A percentile compares a stretch with the other conserved stretches of the same genome.
These are phyloP conservation scores for Microdochium paspali DNA, from an alignment of 2,329 filamentous ascomycete genomes.

Conservation along the genomic window DNA sequence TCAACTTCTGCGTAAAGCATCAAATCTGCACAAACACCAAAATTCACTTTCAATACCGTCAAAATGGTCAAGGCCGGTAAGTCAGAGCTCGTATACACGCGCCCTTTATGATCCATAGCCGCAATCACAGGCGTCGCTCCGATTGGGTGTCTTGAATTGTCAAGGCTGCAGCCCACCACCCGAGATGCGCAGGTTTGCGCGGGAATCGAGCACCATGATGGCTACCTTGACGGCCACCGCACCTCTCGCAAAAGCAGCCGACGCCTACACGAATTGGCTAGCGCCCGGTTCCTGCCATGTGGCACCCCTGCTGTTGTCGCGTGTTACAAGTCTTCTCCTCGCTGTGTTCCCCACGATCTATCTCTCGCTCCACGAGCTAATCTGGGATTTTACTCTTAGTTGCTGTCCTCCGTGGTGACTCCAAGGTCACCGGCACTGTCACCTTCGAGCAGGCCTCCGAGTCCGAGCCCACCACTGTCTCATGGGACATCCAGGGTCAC, in stretches of 20 bases:
- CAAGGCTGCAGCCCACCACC: not conserved
- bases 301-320: constrained; percentile 8
- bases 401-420: constrained; percentile 95
- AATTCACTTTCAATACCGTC: constrained; percentile 36
- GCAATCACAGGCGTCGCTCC: not conserved
- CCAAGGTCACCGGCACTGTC: constrained; percentile 87
- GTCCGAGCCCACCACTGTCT: constrained; percentile 72
- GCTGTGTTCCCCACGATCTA: not conserved
- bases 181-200: not conserved
- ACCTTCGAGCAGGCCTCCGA: constrained; percentile 90
- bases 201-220: not conserved
- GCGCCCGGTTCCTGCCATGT: constrained; percentile 5
- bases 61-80: constrained; percentile 88
- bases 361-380: constrained; percentile 8
- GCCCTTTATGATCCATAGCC: constrained; percentile 43
- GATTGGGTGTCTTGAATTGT: not conserved
- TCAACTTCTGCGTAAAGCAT: constrained; percentile 1
- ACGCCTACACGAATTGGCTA: constrained; percentile 4
- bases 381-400: constrained; percentile 43
- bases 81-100: constrained; percentile 5
- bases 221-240: constrained; percentile 11
- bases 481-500: constrained; percentile 87
- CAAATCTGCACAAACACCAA: constrained; percentile 16
- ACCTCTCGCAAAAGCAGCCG: constrained; percentile 5
- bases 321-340: not conserved